Evolutionary conservation across 31 red algal species (phyloP).

Genomic region (Odonthalia washingtoniensis): DNA sequence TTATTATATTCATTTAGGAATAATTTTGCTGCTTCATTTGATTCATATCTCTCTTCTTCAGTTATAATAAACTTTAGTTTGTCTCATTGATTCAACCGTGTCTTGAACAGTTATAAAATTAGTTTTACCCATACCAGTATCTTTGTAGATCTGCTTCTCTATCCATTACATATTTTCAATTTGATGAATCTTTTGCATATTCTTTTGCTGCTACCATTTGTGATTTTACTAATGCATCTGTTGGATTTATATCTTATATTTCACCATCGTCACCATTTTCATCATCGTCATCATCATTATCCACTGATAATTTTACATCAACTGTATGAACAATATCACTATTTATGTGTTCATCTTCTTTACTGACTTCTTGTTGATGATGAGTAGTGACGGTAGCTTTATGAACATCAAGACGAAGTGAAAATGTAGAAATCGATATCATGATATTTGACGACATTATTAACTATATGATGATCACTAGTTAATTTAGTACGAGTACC

Average conservation of each 20-base stretch:
- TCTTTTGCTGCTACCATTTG: slow-evolving; percentile 55
- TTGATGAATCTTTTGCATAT: slow-evolving; percentile 35
- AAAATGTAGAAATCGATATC: not conserved
- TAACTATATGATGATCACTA: too few species aligned
- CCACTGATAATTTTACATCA: not conserved
- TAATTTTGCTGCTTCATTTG: slow-evolving; percentile 44
- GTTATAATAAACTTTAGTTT: slow-evolving; percentile 61
- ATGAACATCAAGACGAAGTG: not conserved
- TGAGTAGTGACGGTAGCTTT: too few species aligned
- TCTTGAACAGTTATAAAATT: slow-evolving; percentile 39
- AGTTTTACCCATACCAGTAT: slow-evolving; percentile 24
- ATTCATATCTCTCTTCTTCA: slow-evolving; percentile 54
- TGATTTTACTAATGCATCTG: slow-evolving; percentile 46
- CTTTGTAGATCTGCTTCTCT: slow-evolving; percentile 43
- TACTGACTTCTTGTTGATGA: too few species aligned
- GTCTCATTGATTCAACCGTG: slow-evolving; percentile 44
- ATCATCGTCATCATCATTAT: slow-evolving; percentile 37
- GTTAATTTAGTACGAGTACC: too few species aligned
- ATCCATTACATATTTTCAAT: slow-evolving; percentile 42
- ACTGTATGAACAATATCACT: not conserved
- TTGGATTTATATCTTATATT: too few species aligned
- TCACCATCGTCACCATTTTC: too few species aligned
- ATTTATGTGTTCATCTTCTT: not conserved
- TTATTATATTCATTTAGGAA: slow-evolving; percentile 53
- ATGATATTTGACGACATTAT: too few species aligned